These are phyloP conservation scores for Talaromyces sp. DNA, from an alignment of 2,329 filamentous ascomycete genomes.

Conservation along the genomic window DNA sequence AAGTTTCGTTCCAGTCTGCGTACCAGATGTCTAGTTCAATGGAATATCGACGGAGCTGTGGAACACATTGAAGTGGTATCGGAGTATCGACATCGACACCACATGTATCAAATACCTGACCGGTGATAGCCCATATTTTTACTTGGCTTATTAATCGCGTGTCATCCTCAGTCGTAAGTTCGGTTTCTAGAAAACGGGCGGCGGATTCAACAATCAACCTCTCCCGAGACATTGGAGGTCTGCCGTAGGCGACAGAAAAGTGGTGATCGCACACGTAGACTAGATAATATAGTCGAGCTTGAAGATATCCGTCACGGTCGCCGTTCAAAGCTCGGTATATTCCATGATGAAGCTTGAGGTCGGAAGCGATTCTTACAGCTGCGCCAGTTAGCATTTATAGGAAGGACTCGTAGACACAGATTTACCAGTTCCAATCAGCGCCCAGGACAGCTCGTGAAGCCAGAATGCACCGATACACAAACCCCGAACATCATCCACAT, in stretches of 20 bases:
- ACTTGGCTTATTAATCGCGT: constrained; percentile 35
- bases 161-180: constrained; percentile 33
- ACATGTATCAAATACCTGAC: constrained; percentile 32
- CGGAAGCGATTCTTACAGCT: constrained; percentile 26
- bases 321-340: constrained; percentile 25
- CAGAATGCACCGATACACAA: constrained; percentile 51
- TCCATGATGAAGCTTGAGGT: constrained; percentile 26
- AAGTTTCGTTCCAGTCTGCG: constrained; percentile 11
- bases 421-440: constrained; percentile 20
- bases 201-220: constrained; percentile 31
- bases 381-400: background rate
- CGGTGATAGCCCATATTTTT: constrained; percentile 32
- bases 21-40: constrained; percentile 22
- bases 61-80: constrained; percentile 19
- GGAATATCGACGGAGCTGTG: constrained; percentile 22
- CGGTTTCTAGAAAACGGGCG: constrained; percentile 27
- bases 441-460: constrained; percentile 44
- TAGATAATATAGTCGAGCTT: constrained; percentile 32
- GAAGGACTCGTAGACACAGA: background rate
- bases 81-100: constrained; percentile 32
- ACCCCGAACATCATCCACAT: constrained; percentile 46
- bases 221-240: constrained; percentile 36
- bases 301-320: constrained; percentile 23
- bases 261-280: constrained; percentile 41
- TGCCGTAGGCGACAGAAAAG: constrained; percentile 36